Percentiles rank a stretch among this genome's conserved stretches.
phyloP scores from a whole-genome alignment of 2,329 filamentous ascomycete species.

The Fusarium sp. region DNA sequence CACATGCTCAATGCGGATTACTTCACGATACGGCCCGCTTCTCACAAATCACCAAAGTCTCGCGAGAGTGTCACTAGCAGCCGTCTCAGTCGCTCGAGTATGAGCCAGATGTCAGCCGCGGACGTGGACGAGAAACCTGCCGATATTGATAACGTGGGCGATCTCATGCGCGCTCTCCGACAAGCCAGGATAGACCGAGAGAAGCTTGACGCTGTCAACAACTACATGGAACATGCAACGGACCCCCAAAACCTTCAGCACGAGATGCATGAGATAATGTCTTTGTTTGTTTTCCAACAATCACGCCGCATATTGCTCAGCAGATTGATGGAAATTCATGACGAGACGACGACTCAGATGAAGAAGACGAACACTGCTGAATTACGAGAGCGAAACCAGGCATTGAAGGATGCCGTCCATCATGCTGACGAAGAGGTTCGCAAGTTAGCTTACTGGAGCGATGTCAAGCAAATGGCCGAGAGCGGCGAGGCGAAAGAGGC shows the following conservation, averaged over 20 bases:
- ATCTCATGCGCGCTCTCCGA: constrained; percentile 74
- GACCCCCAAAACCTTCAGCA: constrained; percentile 79
- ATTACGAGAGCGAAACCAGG: constrained; percentile 61
- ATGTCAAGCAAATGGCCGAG: constrained; percentile 74
- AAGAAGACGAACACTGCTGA: constrained; percentile 50
- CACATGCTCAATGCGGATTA: constrained; percentile 80
- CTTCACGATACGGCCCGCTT: constrained; percentile 75
- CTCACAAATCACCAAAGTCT: constrained; percentile 46
- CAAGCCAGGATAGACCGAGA: constrained; percentile 84
- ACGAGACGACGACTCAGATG: constrained; percentile 50
- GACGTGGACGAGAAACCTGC: constrained; percentile 65
- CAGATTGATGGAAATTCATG: constrained; percentile 68
- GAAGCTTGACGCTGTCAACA: constrained; percentile 83
- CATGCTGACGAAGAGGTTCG: constrained; percentile 83
- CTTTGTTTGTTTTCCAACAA: constrained; percentile 86
- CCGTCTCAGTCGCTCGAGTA: constrained; percentile 49
- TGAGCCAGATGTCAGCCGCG: constrained; percentile 47
- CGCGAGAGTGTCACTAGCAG: constrained; percentile 47
- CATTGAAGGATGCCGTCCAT: constrained; percentile 76
- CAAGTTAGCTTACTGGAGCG: constrained; percentile 86
- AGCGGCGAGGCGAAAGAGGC: constrained; percentile 57
- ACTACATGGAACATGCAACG: constrained; percentile 80
- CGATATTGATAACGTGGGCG: constrained; percentile 69
- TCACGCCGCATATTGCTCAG: constrained; percentile 80
- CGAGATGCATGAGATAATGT: constrained; percentile 86